Percentiles rank a stretch among this genome's conserved stretches.
phyloP scores from a whole-genome alignment of 352 stramenopile species.

The Globisporangium lucens region DNA sequence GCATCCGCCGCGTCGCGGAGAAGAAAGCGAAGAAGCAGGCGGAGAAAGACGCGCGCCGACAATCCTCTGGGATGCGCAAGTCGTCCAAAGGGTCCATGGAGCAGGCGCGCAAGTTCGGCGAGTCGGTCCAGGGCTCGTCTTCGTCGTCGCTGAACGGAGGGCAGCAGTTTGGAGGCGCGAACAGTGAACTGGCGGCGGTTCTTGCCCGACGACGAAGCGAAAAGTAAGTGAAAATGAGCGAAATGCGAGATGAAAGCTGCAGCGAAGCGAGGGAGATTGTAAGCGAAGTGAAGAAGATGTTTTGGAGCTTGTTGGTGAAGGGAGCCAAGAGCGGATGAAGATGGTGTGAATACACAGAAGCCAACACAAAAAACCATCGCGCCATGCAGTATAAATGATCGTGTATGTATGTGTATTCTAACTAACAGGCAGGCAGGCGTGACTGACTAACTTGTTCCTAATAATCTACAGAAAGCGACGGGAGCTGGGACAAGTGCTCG shows the following conservation, averaged over 20 bases:
- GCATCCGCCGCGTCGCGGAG: constrained; percentile 71
- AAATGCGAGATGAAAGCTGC: constrained; percentile 23
- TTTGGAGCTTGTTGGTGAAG: not conserved
- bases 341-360: not conserved
- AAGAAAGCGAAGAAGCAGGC: constrained; percentile 87
- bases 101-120: constrained; percentile 76
- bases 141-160: constrained; percentile 30
- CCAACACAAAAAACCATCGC: constrained; percentile 1
- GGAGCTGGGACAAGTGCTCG: constrained; percentile 42
- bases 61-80: constrained; percentile 28
- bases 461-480: constrained; percentile 47
- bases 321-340: not conserved
- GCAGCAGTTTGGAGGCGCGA: constrained; percentile 49
- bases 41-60: constrained; percentile 62
- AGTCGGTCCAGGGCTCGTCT: constrained; percentile 35
- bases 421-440: not conserved
- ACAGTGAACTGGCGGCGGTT: constrained; percentile 80
- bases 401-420: not conserved
- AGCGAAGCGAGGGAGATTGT: not conserved
- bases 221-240: constrained; percentile 9
- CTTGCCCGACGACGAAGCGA: constrained; percentile 64
- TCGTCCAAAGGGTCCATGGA: constrained; percentile 53
- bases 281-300: not conserved
- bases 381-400: constrained; percentile 6
- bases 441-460: constrained; percentile 6